Percentiles rank a stretch among this genome's conserved stretches.
These are phyloP conservation scores for Diaporthe vexans DNA, from an alignment of 2,329 filamentous ascomycete species.

Conservation along the genomic window DNA sequence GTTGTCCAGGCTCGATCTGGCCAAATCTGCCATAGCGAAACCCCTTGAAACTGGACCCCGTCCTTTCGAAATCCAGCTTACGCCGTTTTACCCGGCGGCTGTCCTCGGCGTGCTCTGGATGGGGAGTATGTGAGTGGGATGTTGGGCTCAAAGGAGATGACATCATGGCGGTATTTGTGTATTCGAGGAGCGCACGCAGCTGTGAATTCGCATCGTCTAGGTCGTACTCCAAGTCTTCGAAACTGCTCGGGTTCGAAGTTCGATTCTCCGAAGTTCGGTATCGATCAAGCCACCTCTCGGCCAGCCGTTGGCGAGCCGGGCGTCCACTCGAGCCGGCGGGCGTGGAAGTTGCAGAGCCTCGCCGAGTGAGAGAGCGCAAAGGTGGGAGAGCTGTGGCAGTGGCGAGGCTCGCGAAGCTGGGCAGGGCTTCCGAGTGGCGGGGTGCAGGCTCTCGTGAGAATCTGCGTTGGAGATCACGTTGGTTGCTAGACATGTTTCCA, in stretches of 20 bases:
- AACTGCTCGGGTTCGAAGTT: conserved; percentile 44
- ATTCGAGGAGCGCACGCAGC: conserved; percentile 59
- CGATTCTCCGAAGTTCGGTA: conserved; percentile 43
- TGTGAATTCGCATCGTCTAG: conserved; percentile 60
- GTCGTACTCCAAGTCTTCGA: conserved; percentile 56
- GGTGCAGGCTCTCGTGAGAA: conserved; percentile 53
- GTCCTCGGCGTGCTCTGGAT: conserved; percentile 60
- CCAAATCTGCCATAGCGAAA: conserved; percentile 90
- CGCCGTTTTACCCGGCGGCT: conserved; percentile 74
- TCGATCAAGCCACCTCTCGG: conserved; percentile 49
- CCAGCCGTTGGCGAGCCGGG: conserved; percentile 43
- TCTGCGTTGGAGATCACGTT: conserved; percentile 53
- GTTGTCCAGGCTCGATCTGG: conserved; percentile 84
- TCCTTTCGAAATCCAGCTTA: conserved; percentile 76
- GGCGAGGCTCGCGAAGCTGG: conserved; percentile 43
- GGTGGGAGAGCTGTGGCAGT: conserved; percentile 53
- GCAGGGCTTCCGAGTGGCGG: conserved; percentile 46
- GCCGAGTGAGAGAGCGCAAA: conserved; percentile 52
- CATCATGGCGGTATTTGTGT: conserved; percentile 42
- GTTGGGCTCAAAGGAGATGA: conserved; percentile 51
- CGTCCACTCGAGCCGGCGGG: conserved; percentile 45
- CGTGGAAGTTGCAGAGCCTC: conserved; percentile 46
- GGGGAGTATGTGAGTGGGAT: conserved; percentile 52
- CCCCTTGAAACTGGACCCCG: conserved; percentile 62
- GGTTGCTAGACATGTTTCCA: conserved; percentile 54